Evolutionary conservation across 164 flowering plant species (phyloP).

Genomic region (Sedum album): DNA sequence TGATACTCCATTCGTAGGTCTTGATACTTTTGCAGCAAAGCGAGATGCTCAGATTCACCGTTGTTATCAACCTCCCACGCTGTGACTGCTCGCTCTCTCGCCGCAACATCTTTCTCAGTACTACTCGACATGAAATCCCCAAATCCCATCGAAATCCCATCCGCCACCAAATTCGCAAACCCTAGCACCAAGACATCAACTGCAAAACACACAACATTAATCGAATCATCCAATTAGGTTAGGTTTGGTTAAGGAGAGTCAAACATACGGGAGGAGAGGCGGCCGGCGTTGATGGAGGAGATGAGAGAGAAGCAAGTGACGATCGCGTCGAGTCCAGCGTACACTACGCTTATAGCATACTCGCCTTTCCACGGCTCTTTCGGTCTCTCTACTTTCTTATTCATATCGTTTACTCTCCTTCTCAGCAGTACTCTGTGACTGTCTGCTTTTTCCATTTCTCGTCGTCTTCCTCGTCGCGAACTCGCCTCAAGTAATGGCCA

Average conservation of each 20-base stretch:
- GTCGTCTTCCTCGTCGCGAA: neutral
- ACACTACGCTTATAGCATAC: constrained; percentile 42
- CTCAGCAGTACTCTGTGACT: neutral
- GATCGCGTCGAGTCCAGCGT: constrained; percentile 50
- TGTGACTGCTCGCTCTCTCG: constrained; percentile 29
- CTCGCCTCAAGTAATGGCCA: neutral
- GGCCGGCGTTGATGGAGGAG: constrained; percentile 47
- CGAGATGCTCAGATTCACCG: constrained; percentile 12
- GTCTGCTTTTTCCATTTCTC: neutral
- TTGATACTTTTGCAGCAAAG: constrained; percentile 30
- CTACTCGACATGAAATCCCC: constrained; percentile 45
- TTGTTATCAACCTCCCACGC: constrained; percentile 34
- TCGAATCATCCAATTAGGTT: neutral
- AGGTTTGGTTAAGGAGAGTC: too few relatives aligned
- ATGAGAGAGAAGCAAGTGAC: constrained; percentile 57
- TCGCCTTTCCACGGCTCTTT: constrained; percentile 35
- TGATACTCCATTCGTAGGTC: constrained; percentile 39
- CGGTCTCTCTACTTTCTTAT: constrained; percentile 12
- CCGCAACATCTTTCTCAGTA: constrained; percentile 42
- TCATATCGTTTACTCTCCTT: neutral
- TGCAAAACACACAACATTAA: constrained; percentile 6
- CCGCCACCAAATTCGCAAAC: constrained; percentile 54
- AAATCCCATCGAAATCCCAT: constrained; percentile 70
- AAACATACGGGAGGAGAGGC: constrained; percentile 46
- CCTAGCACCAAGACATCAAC: constrained; percentile 52